phyloP scores from a whole-genome alignment of 1,139 yeast genomes.

The Pneumocystis carinii region DNA sequence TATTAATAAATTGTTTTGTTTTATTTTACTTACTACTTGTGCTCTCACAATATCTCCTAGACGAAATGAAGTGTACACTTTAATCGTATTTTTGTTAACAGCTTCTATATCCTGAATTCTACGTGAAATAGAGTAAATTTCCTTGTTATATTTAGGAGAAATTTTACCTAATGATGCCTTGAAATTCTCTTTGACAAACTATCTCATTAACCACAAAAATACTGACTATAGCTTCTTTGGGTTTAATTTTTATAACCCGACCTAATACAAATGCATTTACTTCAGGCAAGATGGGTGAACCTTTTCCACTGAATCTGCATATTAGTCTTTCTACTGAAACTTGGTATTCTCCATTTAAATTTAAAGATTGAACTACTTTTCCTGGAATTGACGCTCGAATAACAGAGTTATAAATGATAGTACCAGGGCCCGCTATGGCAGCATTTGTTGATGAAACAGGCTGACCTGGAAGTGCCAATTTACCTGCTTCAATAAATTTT shows the following conservation, averaged over 20 bases:
- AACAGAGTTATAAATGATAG: background rate
- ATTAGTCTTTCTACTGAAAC: background rate
- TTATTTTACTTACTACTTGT: constrained; percentile 19
- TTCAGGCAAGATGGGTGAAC: constrained; percentile 41
- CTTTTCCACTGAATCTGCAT: background rate
- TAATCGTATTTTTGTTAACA: constrained; percentile 79
- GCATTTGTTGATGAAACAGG: background rate
- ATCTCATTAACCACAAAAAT: constrained; percentile 60
- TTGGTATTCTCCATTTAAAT: background rate
- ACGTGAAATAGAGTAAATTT: background rate
- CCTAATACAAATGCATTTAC: constrained; percentile 78
- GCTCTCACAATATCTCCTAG: constrained; percentile 94
- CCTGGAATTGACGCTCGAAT: background rate
- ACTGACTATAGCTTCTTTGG: constrained; percentile 66
- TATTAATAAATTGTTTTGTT: background rate
- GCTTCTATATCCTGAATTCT: constrained; percentile 76
- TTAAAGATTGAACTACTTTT: background rate
- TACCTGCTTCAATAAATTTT: background rate
- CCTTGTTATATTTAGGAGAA: background rate
- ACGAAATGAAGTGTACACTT: constrained; percentile 58
- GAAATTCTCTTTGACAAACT: constrained; percentile 48
- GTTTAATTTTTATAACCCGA: constrained; percentile 49
- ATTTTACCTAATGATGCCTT: constrained; percentile 47
- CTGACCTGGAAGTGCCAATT: background rate
- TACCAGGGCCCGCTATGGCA: background rate